Conservation (phyloP, 2,329 filamentous ascomycete species). For the Aspergillus persii region DNA sequence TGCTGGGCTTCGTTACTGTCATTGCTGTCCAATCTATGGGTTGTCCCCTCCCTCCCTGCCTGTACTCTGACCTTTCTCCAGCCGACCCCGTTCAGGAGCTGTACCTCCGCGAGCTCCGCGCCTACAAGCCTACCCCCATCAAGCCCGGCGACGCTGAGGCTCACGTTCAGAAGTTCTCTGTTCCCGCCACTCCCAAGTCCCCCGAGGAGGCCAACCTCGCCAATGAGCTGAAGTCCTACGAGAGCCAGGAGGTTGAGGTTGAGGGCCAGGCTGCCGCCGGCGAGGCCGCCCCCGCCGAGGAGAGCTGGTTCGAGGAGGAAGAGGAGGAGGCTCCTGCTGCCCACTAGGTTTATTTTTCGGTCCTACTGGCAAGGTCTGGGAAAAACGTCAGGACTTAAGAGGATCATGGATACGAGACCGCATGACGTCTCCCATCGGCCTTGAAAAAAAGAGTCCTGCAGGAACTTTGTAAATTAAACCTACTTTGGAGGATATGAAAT, state of each 20-base stretch:
- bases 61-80: slow-evolving; percentile 40
- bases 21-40: background rate
- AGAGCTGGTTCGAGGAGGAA: slow-evolving; percentile 83
- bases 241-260: slow-evolving; percentile 88
- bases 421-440: slow-evolving; percentile 16
- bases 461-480: slow-evolving; percentile 28
- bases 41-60: background rate
- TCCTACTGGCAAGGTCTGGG: slow-evolving; percentile 26
- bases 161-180: slow-evolving; percentile 82
- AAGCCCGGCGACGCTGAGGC: slow-evolving; percentile 86
- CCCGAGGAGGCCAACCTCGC: slow-evolving; percentile 94
- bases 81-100: slow-evolving; percentile 97
- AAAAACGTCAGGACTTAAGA: slow-evolving; percentile 24
- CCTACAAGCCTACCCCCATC: slow-evolving; percentile 81
- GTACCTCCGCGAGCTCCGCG: slow-evolving; percentile 93
- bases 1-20: background rate
- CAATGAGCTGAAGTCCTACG: slow-evolving; percentile 89
- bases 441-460: slow-evolving; percentile 14
- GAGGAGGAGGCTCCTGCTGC: slow-evolving; percentile 50
- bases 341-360: slow-evolving; percentile 37
- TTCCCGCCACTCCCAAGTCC: slow-evolving; percentile 77
- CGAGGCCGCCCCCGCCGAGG: slow-evolving; percentile 60
- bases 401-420: slow-evolving; percentile 25
- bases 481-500: slow-evolving; percentile 26
- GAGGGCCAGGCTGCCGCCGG: slow-evolving; percentile 74